Evolutionary conservation across 805 yeast genomes (phyloP), one percentile per base, ranked within the genome.

Genomic region (Candida awuae): DNA sequence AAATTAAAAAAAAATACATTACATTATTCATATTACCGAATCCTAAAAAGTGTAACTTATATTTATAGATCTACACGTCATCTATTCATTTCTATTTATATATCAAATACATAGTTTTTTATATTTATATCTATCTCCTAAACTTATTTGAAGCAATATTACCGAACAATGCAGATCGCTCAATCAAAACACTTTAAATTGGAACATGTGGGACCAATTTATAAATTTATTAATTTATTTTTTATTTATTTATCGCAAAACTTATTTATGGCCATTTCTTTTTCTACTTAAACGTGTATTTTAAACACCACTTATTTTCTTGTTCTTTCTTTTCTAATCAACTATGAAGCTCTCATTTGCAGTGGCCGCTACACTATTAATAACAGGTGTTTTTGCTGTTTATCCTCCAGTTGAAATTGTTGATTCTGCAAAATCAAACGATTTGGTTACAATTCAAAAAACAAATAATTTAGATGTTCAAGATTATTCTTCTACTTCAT

Each of bases 361-460:
- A 6, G 6, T 44, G 4, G 7, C 37, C 2, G 14, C 32, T 4
- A 14, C 42, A 2, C 13, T 34, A 4, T 29, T 45, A 2, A 5
- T 38, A 3, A 10, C 34, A 3, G 17, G 35, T 3, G 38, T 36
- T 3, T n/a, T 20, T 6, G 54, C 53, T 8, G 45, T 50, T 8
- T 50, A 43, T 30, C 54, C 54, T 4, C 41, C 43, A 8, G 43
- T 47, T 1, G 40, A 40, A 9, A 33, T 34, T 6, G 33, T 34
- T 4, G 47, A 40, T 27, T 9, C 36, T 5, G 28, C 19, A 6
- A 36, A 39, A 19, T 22, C 38, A 2, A 34, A 37, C 13, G 49
- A 44, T 20, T 16, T 48, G 21, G 52, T 48, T 4, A 39, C 44
- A 13, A 49, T 48, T 28, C 51, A 46, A 22, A 32, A 35, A 16